phyloP scores from a whole-genome alignment of 1,284 basidiomycete species.

The Ustilago cynodontis region DNA sequence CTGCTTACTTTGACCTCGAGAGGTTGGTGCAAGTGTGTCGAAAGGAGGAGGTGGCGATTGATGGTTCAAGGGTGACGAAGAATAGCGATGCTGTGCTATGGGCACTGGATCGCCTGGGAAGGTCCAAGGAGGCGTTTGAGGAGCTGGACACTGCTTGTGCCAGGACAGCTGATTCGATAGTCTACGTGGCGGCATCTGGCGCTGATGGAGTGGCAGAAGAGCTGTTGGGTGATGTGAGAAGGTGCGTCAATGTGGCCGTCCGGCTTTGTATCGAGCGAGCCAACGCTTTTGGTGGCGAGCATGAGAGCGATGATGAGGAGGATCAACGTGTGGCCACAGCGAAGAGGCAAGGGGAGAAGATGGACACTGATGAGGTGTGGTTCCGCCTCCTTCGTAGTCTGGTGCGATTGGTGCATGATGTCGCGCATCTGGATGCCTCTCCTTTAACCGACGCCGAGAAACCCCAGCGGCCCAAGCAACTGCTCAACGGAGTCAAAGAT shows the following conservation, averaged over 20 bases:
- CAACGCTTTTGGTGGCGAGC: slow-evolving; percentile 31
- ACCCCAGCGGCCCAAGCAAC: slow-evolving; percentile 4
- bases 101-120: slow-evolving; percentile 79
- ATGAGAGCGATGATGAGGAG: slow-evolving; percentile 51
- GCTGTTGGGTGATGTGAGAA: slow-evolving; percentile 32
- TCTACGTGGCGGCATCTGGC: slow-evolving; percentile 15
- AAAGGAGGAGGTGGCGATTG: slow-evolving; percentile 38
- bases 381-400: slow-evolving; percentile 85
- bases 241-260: slow-evolving; percentile 49
- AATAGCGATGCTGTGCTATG: slow-evolving; percentile 86
- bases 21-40: slow-evolving; percentile 78
- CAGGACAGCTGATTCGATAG: slow-evolving; percentile 57
- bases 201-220: slow-evolving; percentile 9
- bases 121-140: slow-evolving; percentile 74
- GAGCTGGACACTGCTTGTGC: slow-evolving; percentile 51
- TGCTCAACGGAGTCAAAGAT: slow-evolving; percentile 70
- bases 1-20: slow-evolving; percentile 76
- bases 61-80: slow-evolving; percentile 60
- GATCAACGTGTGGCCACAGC: not conserved
- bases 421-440: slow-evolving; percentile 21
- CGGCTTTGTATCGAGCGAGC: slow-evolving; percentile 48
- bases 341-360: not conserved
- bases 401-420: slow-evolving; percentile 79
- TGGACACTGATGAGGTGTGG: slow-evolving; percentile 87
- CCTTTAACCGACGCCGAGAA: not conserved